Base-by-base conservation (phyloP, 176 grass and related monocot species). In the Bonia amplexicaulis region DNA sequence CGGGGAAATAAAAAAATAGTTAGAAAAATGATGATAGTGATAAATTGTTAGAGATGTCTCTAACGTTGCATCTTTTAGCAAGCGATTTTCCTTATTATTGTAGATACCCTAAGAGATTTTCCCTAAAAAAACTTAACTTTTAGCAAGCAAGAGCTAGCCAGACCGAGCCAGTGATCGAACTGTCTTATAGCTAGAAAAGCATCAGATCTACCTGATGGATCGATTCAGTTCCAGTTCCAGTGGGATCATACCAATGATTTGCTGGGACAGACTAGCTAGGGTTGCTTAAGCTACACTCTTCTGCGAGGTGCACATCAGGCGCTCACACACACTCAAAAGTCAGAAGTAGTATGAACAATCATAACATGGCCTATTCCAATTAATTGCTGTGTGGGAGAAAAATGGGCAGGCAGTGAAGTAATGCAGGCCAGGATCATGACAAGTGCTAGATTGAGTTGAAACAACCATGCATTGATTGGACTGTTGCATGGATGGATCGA, bases 221-320 rank as follows among this genome's bases (percentile, higher is more conserved):
- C 12, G 58, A 66, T 84, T 15, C 2, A 72, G 37, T 47, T 14
- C 25, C n/a, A 61, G 55, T 31, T 25, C n/a, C n/a, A n/a, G n/a
- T n/a, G 55, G 58, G 65, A 41, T 57, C 52, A 51, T 71, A 54
- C 33, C 35, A 67, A 37, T 74, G 81, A 84, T 89, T 85, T 49
- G 69, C 20, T 42, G 48, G 51, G 67, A 8, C 44, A 66, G 55
- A 65, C 35, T 12, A 53, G 35, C 35, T 17, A 55, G 51, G 69
- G 59, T 90, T 84, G 89, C 89, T 87, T 90, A 62, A 60, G 23
- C 60, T 7, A 62, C 80, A 90, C 79, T 78, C 88, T 3, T 86
- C 88, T 11, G 7, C 3, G 46, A 83, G 27, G 74, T 39, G 46
- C 47, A 19, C 46, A 0, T 61, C 51, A 69, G 49, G 35, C 20